Conservation (phyloP, 176 grass and related monocot species). For the Zizania latifolia region DNA sequence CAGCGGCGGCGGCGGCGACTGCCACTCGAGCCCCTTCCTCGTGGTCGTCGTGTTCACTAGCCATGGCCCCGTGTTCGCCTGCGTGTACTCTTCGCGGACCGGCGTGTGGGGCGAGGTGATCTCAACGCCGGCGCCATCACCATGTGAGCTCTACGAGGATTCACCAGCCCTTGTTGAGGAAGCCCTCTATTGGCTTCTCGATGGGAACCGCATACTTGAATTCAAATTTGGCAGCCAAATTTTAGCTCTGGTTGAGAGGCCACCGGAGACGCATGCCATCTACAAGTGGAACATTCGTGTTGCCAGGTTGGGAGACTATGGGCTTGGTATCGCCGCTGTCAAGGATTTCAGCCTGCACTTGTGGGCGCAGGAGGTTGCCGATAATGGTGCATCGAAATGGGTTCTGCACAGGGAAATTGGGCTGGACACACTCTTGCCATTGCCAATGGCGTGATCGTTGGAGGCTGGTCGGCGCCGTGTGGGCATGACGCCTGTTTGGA, state of each 20-base stretch:
- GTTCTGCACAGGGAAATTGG: neutral
- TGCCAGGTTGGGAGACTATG: neutral
- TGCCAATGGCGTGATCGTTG: neutral
- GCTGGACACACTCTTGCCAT: neutral
- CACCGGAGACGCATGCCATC: neutral
- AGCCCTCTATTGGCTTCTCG: slow-evolving; percentile 13
- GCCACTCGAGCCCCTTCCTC: neutral
- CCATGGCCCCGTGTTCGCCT: neutral
- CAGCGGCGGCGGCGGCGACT: neutral
- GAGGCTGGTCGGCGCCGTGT: too few relatives aligned
- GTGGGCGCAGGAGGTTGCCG: neutral
- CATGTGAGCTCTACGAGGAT: neutral
- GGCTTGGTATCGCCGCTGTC: neutral
- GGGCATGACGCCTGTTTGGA: neutral
- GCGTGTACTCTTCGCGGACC: neutral
- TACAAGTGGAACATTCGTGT: slow-evolving; percentile 9
- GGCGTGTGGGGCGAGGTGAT: neutral
- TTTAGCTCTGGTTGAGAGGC: neutral
- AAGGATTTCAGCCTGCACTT: neutral
- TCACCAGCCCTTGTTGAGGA: neutral
- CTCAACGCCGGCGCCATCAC: neutral
- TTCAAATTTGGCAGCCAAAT: neutral
- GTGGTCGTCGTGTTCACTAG: neutral
- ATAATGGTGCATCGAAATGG: neutral
- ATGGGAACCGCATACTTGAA: slow-evolving; percentile 8